phyloP scores from a whole-genome alignment of 208 protist species.

The Strigomonas oncopelti region DNA sequence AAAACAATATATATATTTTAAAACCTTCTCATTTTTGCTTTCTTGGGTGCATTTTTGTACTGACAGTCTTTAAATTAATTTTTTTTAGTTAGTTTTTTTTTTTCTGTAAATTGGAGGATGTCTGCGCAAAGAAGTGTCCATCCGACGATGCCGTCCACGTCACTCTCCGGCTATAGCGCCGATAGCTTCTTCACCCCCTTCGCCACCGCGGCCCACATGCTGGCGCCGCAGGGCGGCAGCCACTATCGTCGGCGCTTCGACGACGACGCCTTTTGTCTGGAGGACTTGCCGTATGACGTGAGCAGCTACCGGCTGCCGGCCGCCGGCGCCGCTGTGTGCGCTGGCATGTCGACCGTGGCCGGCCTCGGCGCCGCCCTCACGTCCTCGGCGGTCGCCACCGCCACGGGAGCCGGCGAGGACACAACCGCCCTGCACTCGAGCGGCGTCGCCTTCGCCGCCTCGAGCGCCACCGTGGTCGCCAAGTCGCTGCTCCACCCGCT shows the following conservation, averaged over 20 bases:
- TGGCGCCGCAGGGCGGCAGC: neutral
- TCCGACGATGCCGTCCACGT: neutral
- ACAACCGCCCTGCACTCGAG: slow-evolving; percentile 3
- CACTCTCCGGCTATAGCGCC: too few species aligned
- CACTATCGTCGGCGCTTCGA: neutral
- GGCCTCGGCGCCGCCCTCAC: neutral
- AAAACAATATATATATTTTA: slow-evolving; percentile 9
- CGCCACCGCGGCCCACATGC: neutral
- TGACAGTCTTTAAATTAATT: slow-evolving; percentile 2
- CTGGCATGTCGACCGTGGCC: neutral
- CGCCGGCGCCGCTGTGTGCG: neutral
- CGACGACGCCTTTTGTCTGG: neutral
- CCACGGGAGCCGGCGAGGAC: neutral
- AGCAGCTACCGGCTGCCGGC: neutral
- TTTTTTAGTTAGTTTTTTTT: slow-evolving; percentile 12
- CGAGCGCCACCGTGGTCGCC: slow-evolving; percentile 43
- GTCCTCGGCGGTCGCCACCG: neutral
- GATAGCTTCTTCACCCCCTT: neutral
- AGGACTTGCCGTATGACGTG: neutral
- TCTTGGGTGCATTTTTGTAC: neutral
- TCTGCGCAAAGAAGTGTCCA: neutral
- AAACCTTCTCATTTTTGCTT: neutral
- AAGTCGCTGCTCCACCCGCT: slow-evolving; percentile 79
- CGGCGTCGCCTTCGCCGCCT: slow-evolving; percentile 40
- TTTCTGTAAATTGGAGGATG: neutral